Conservation (phyloP, 2,329 filamentous ascomycete genomes). For the Apiospora marii region DNA sequence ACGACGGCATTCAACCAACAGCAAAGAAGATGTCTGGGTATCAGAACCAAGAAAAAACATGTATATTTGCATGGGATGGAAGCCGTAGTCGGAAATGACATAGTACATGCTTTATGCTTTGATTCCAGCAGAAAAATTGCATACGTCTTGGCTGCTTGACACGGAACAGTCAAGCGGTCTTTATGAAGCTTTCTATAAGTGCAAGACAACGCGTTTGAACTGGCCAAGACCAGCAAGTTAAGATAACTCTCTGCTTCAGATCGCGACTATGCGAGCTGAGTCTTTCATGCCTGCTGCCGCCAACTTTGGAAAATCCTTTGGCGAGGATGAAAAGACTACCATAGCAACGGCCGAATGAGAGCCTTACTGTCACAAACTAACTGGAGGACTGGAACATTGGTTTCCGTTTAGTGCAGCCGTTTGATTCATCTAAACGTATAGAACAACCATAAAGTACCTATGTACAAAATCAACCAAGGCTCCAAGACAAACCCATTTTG, state of each 20-base stretch:
- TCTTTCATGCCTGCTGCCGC: background rate
- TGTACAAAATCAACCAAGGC: conserved; percentile 10
- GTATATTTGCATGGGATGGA: too few relatives aligned
- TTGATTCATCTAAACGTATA: conserved; percentile 1
- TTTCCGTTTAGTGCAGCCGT: background rate
- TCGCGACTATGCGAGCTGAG: background rate
- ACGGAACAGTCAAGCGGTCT: too few relatives aligned
- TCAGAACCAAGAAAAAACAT: too few relatives aligned
- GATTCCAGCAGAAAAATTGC: too few relatives aligned
- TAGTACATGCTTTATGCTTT: too few relatives aligned
- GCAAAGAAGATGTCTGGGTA: background rate
- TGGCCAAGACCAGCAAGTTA: background rate
- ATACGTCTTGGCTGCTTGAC: too few relatives aligned
- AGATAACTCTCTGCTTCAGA: background rate
- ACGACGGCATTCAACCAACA: background rate
- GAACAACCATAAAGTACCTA: conserved; percentile 12
- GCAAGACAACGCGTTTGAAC: background rate
- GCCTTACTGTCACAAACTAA: background rate
- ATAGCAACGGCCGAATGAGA: background rate
- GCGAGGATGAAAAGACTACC: background rate
- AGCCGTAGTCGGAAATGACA: too few relatives aligned
- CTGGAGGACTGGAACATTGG: background rate
- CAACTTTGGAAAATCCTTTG: background rate
- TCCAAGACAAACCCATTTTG: conserved; percentile 6
- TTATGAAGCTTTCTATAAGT: background rate